These are phyloP conservation scores for Leccinum subgranulosum DNA, from an alignment of 768 basidiomycete species.

Conservation along the genomic window DNA sequence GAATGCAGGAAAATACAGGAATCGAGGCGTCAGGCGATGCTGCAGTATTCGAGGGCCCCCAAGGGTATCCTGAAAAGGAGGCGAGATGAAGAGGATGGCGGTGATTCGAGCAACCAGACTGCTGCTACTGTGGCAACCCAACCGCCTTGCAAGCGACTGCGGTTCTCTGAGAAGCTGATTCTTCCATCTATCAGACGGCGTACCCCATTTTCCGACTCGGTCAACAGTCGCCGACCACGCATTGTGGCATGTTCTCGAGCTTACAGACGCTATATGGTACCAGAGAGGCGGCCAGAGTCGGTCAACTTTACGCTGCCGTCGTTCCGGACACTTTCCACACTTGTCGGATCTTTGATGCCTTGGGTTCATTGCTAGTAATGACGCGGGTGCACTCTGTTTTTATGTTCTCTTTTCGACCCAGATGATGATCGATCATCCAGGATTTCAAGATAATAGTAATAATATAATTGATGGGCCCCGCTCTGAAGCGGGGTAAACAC, in stretches of 20 bases:
- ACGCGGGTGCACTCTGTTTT: background rate
- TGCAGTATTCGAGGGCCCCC: conserved; percentile 20
- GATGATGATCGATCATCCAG: background rate
- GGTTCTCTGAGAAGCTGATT: conserved; percentile 14
- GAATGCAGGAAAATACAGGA: conserved; percentile 27
- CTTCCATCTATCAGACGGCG: conserved; percentile 11
- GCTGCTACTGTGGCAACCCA: background rate
- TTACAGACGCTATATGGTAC: conserved; percentile 9
- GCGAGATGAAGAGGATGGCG: conserved; percentile 19
- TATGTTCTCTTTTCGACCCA: background rate
- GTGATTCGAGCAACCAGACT: conserved; percentile 3
- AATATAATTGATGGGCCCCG: background rate
- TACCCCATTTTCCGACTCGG: conserved; percentile 10
- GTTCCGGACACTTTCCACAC: conserved; percentile 29
- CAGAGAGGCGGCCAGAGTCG: conserved; percentile 15
- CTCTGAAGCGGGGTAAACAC: background rate
- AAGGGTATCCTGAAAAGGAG: conserved; percentile 29
- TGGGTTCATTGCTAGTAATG: conserved; percentile 23
- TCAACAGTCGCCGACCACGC: conserved; percentile 16
- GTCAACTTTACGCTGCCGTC: conserved; percentile 33
- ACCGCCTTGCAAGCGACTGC: conserved; percentile 20
- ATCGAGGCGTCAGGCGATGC: conserved; percentile 27
- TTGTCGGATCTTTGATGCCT: conserved; percentile 31
- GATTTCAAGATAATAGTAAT: background rate
- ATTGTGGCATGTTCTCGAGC: conserved; percentile 10